A percentile compares a stretch with the other conserved stretches of the same genome.
These are phyloP conservation scores for Immersiella caudata DNA, from an alignment of 495 filamentous ascomycete genomes.

Conservation along the genomic window DNA sequence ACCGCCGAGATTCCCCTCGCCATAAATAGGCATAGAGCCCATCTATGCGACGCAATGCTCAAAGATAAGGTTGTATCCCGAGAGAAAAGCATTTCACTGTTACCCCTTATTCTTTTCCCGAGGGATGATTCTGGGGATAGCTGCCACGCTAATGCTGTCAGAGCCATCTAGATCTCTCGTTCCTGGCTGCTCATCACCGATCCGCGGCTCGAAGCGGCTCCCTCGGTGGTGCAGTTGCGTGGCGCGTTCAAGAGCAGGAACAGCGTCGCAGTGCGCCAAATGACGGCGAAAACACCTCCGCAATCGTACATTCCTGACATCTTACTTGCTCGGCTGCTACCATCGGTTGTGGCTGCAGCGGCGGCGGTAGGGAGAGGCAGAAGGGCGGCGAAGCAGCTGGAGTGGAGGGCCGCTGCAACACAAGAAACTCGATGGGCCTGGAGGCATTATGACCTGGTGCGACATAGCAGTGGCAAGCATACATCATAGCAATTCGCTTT, in stretches of 20 bases:
- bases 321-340: neutral
- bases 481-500: conserved; percentile 3
- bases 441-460: conserved; percentile 12
- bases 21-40: conserved; percentile 5
- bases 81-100: neutral
- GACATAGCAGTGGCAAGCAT: conserved; percentile 8
- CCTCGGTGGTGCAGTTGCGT: conserved; percentile 12
- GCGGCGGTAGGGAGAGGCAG: conserved; percentile 2
- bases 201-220: neutral
- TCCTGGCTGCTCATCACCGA: neutral
- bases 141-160: neutral
- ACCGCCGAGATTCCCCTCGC: neutral
- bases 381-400: neutral
- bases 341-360: conserved; percentile 2
- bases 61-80: conserved; percentile 17
- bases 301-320: neutral
- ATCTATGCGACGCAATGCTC: conserved; percentile 16
- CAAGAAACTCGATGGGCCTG: neutral
- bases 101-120: conserved; percentile 17
- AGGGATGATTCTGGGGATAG: neutral
- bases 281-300: conserved; percentile 26
- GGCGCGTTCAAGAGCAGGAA: conserved; percentile 15
- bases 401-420: neutral
- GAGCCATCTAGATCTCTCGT: neutral
- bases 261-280: conserved; percentile 29